A percentile compares a stretch with the other conserved stretches of the same genome.
These are phyloP conservation scores for Jamesozyma piceae DNA, from an alignment of 805 yeast genomes.

Conservation along the genomic window DNA sequence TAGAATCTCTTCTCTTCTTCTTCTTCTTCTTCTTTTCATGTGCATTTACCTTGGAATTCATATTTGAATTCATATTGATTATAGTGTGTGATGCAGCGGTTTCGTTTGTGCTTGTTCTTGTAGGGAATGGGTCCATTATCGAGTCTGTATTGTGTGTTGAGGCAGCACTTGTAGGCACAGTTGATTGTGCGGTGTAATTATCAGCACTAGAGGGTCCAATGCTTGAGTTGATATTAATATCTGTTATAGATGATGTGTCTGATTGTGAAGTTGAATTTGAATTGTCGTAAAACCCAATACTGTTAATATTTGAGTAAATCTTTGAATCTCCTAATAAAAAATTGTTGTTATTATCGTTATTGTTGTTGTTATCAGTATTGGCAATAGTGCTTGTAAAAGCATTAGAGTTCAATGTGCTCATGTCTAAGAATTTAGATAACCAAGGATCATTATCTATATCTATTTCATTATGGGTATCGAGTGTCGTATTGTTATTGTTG, in stretches of 20 bases:
- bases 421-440: conserved; percentile 8
- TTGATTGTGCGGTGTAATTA: no score
- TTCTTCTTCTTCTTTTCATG: not conserved
- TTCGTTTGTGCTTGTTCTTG: not conserved
- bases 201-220: no score
- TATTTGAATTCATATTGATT: no score
- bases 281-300: conserved; percentile 42
- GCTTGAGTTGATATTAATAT: not conserved
- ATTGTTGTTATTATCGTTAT: conserved; percentile 1
- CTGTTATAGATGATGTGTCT: not conserved
- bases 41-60: no score
- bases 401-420: no score
- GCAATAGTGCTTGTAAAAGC: no score
- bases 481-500: not conserved
- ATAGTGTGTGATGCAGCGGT: no score
- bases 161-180: no score
- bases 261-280: not conserved
- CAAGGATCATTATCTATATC: conserved; percentile 7
- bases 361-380: not conserved
- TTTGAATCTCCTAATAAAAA: no score
- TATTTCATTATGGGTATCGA: not conserved
- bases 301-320: conserved; percentile 36
- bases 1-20: not conserved
- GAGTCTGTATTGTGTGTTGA: no score
- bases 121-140: not conserved